These are phyloP conservation scores for Microbotryomycetes sp. DNA, from an alignment of 1,284 basidiomycete species.

Conservation along the genomic window DNA sequence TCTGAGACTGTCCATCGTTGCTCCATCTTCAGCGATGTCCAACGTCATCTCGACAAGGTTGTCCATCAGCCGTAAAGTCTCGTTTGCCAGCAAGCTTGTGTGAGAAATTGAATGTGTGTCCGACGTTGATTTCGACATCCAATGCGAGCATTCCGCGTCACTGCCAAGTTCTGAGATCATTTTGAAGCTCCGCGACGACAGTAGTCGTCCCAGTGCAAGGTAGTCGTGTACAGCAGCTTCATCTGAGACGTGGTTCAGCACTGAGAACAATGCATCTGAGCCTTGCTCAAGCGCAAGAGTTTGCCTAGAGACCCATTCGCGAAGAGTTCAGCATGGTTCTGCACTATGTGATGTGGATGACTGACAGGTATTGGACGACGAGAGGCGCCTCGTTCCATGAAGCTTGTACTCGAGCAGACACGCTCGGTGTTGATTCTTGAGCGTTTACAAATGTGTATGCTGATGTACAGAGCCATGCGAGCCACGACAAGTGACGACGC, in stretches of 20 bases:
- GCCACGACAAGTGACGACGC: too few relatives aligned
- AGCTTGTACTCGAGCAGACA: slow-evolving; percentile 51
- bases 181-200: slow-evolving; percentile 38
- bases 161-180: slow-evolving; percentile 39
- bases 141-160: slow-evolving; percentile 46
- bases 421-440: background rate
- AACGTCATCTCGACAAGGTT: slow-evolving; percentile 40
- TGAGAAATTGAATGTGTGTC: slow-evolving; percentile 42
- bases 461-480: too few relatives aligned
- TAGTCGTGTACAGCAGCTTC: slow-evolving; percentile 38
- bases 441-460: too few relatives aligned
- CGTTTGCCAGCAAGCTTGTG: slow-evolving; percentile 48
- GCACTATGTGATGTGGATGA: slow-evolving; percentile 19
- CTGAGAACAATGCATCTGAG: slow-evolving; percentile 60
- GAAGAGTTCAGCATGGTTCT: slow-evolving; percentile 4
- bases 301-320: background rate
- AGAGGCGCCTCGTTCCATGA: slow-evolving; percentile 71
- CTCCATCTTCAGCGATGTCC: slow-evolving; percentile 51
- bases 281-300: slow-evolving; percentile 52
- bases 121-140: slow-evolving; percentile 40
- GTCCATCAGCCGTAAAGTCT: slow-evolving; percentile 39
- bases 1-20: slow-evolving; percentile 51
- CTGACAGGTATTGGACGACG: slow-evolving; percentile 75
- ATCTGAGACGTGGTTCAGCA: slow-evolving; percentile 58
- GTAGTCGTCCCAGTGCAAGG: slow-evolving; percentile 32